Percentiles rank a stretch among this genome's conserved stretches.
phyloP scores from a whole-genome alignment of 257 asterid genomes.

The Asclepias syriaca region DNA sequence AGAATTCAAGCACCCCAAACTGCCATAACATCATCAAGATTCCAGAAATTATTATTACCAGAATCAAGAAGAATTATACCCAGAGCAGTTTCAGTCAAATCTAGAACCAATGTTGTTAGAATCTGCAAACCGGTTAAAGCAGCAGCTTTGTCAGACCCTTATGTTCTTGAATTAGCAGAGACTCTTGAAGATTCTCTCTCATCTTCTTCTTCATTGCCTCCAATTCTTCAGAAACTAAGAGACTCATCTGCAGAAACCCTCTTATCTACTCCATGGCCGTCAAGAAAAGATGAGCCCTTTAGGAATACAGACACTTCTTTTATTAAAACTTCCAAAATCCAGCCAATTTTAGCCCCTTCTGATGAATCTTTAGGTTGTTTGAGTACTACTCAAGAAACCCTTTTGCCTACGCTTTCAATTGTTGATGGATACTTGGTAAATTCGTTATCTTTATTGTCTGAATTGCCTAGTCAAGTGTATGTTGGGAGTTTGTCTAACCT shows the following conservation, averaged over 20 bases:
- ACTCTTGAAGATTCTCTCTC: conserved; percentile 71
- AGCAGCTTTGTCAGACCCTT: conserved; percentile 70
- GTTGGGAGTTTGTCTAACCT: conserved; percentile 57
- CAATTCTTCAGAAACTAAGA: conserved; percentile 62
- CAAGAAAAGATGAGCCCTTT: conserved; percentile 84
- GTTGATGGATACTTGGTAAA: conserved; percentile 70
- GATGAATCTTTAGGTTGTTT: conserved; percentile 24
- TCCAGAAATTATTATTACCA: conserved; percentile 17
- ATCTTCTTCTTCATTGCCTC: conserved; percentile 36
- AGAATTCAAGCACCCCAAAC: conserved; percentile 7
- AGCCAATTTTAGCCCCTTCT: conserved; percentile 39
- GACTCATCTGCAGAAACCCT: conserved; percentile 70
- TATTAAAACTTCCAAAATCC: conserved; percentile 54
- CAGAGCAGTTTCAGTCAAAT: conserved; percentile 7
- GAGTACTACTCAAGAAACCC: conserved; percentile 32
- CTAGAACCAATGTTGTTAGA: conserved; percentile 28
- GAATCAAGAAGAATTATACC: conserved; percentile 20
- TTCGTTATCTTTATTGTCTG: conserved; percentile 38
- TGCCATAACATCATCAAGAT: conserved; percentile 18
- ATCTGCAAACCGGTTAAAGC: conserved; percentile 25
- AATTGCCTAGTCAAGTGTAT: conserved; percentile 60
- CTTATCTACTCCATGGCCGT: conserved; percentile 85
- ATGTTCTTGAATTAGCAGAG: conserved; percentile 83
- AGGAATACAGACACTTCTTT: conserved; percentile 82
- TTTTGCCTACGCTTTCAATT: conserved; percentile 44